phyloP scores from a whole-genome alignment of 306 rosid species.

The Pyrus pyrifolia region DNA sequence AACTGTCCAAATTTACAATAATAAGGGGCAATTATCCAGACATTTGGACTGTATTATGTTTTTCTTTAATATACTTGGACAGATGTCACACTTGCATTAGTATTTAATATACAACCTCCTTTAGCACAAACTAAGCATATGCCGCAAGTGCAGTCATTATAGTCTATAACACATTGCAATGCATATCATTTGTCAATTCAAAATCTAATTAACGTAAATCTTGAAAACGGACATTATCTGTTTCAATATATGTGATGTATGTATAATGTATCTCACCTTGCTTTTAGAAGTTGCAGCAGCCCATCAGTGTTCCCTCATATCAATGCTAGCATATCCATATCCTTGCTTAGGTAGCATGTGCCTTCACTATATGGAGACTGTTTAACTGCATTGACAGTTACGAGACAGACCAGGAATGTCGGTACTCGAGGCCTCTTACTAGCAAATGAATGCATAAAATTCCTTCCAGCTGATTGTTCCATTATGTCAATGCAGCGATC shows the following conservation, averaged over 20 bases:
- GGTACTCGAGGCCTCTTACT: background rate
- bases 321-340: slow-evolving; percentile 1
- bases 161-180: background rate
- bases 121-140: background rate
- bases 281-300: background rate
- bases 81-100: too few species aligned
- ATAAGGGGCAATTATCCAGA: background rate
- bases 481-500: background rate
- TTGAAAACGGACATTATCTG: background rate
- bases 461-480: background rate
- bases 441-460: background rate
- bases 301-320: slow-evolving; percentile 4
- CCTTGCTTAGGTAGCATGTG: background rate
- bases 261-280: background rate
- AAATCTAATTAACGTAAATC: background rate
- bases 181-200: background rate
- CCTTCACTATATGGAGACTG: background rate
- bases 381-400: background rate
- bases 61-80: background rate
- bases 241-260: background rate
- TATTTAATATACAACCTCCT: too few species aligned
- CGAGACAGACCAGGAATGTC: background rate
- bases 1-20: background rate
- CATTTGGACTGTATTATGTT: background rate
- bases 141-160: background rate